Base-by-base conservation (phyloP, 768 basidiomycete genomes). In the Termitomyces titanicus region DNA sequence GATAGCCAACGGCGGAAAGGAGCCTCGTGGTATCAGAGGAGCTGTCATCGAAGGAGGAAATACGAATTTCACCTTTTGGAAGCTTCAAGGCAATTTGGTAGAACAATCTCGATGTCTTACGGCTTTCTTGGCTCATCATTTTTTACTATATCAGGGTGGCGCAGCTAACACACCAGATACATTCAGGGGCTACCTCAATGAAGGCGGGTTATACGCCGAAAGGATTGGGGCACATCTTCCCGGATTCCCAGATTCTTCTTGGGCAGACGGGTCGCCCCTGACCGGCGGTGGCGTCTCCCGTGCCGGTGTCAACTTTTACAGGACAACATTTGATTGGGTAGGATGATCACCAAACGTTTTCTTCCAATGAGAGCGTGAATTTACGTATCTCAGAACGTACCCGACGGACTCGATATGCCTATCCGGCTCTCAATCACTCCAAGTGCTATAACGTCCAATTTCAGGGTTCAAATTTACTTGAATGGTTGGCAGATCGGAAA, bases 401-500 rank as follows among this genome's bases (percentile, higher is more conserved):
- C 77, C 7, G 63, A 63, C 45, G 75, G 73, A 18, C 54, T 74
- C 37, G 79, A 80, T 56, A 67, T 77, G 38, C 79, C 79, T 27
- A 66, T 80, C 35, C 70, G 78, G 48, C 68, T 79, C 0, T 75
- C 72, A 0, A 71, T 80, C 20, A 77, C 74, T 0, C 78, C 78
- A 2, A 77, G 75, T 54, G 65, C 53, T 29, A 70, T 72, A 11
- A 70, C 72, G 2, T 78, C 76, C n/a, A 78, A 79, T 55, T 80
- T 74, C 66, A 74, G 78, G 18, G 73, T 71, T 13, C 78, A 78
- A 56, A 74, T 81, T 35, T 81, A 79, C 56, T 52, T 80, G 40
- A 81, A 81, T 61, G 79, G 79, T 4, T 81, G 77, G 78, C 76
- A 79, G 56, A 54, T 80, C n/a, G 79, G 79, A 9, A 80, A 81